Evolutionary conservation across 805 yeast genomes (phyloP).

Genomic region (Saccharomycopsis javanensis): DNA sequence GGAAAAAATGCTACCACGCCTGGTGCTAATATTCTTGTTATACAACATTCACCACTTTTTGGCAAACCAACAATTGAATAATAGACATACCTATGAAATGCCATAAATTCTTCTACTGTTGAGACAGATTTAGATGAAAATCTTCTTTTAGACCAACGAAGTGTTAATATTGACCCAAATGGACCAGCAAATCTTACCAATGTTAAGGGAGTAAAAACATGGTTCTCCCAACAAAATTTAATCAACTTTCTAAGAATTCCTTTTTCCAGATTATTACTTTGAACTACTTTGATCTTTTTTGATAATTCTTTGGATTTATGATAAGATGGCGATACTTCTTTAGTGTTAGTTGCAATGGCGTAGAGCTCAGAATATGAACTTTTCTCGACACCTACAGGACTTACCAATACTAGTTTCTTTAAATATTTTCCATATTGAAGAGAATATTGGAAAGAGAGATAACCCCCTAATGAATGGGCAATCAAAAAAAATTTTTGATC

Average conservation of each 20-base stretch:
- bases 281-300: neutral
- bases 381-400: slow-evolving; percentile 69
- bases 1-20: slow-evolving; percentile 53
- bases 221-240: slow-evolving; percentile 37
- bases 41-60: slow-evolving; percentile 58
- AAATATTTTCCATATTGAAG: slow-evolving; percentile 44
- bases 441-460: slow-evolving; percentile 51
- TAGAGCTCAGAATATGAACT: slow-evolving; percentile 27
- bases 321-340: slow-evolving; percentile 4
- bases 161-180: slow-evolving; percentile 39
- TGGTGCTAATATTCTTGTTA: slow-evolving; percentile 49
- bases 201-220: slow-evolving; percentile 45
- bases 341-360: slow-evolving; percentile 1
- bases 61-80: slow-evolving; percentile 39
- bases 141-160: slow-evolving; percentile 47
- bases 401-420: slow-evolving; percentile 42
- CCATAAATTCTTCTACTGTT: slow-evolving; percentile 26
- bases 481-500: slow-evolving; percentile 39
- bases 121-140: slow-evolving; percentile 24
- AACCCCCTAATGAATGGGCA: slow-evolving; percentile 70
- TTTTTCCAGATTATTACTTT: slow-evolving; percentile 1
- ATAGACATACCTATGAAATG: slow-evolving; percentile 46
- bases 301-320: neutral
- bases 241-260: neutral
- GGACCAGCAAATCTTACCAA: slow-evolving; percentile 45